Evolutionary conservation across 805 yeast genomes (phyloP), one percentile per base, ranked within the genome.

Genomic region (Isabelozyma pseudorhagii): DNA sequence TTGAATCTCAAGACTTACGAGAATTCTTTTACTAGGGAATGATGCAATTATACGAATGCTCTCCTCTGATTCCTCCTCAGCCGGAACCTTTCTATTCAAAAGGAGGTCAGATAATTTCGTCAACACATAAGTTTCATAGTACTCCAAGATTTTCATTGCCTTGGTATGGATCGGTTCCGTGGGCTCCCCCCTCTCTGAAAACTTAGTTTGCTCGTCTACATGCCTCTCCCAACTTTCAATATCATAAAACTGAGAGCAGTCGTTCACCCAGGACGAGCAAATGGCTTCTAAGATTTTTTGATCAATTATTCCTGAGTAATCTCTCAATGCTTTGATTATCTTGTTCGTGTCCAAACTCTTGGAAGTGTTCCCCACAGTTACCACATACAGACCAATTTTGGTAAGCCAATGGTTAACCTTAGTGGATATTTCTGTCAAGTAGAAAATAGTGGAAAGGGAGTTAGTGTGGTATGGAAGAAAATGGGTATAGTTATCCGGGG

Each of bases 231-330:
- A 74, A 40, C 62, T 64, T 48, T 74, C 78, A n/a, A 74, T 57
- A 45, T 72, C 77, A 53, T 69, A 71, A 39, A 74, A 68, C 50
- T 74, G 79, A 2, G 74, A 62, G 52, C 77, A 72, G 51, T 74
- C 79, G 50, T 74, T 74, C 4, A 73, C 72, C 78, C 78, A 74
- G 0, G 69, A 70, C 4, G 77, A 63, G 54, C 78, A 74, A 2
- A 67, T 55, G 1, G 75, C 77, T 55, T 74, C 78, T 46, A 73
- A 51, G 11, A 72, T 66, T 44, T 64, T 64, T 54, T 72, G 79
- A 50, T 68, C 72, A 14, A 71, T 64, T 15, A 62, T 54, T 9
- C 57, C 25, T 4, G 73, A 66, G 3, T 69, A 57, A n/a, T 54
- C 61, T 41, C 76, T 55, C 49, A 74, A 63, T 40, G 55, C 54